phyloP scores from a whole-genome alignment of 768 basidiomycete species.

The Rhodosporidiobolus odoratus region DNA sequence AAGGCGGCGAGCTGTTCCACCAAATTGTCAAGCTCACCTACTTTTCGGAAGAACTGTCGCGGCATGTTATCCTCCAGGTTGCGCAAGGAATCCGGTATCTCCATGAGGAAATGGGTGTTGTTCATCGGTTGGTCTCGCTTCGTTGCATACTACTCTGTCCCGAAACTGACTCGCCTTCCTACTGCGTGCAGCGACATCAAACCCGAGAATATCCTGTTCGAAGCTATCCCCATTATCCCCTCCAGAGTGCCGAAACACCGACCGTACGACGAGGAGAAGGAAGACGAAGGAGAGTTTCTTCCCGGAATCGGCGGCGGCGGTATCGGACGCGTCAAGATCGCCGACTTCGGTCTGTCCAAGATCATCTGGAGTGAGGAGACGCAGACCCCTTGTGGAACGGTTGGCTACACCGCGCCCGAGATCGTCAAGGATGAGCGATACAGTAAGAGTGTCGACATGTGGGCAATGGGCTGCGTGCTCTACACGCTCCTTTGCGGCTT shows the following conservation, averaged over 20 bases:
- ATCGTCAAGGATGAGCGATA: constrained; percentile 99
- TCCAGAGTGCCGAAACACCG: constrained; percentile 68
- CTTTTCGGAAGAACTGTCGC: constrained; percentile 93
- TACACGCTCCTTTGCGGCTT: constrained; percentile 90
- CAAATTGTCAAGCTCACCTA: constrained; percentile 99
- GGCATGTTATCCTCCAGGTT: constrained; percentile 87
- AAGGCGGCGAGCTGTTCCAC: constrained; percentile 96
- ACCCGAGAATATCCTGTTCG: constrained; percentile 93
- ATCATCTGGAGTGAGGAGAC: constrained; percentile 99
- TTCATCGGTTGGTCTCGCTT: constrained; percentile 62
- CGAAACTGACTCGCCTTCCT: not conserved
- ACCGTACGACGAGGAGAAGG: constrained; percentile 96
- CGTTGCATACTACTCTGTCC: not conserved
- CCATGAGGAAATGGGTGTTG: constrained; percentile 95
- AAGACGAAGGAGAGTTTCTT: constrained; percentile 94
- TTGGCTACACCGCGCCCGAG: constrained; percentile 98
- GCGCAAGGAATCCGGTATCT: constrained; percentile 82
- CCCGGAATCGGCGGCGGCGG: constrained; percentile 91
- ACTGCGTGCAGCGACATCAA: constrained; percentile 77
- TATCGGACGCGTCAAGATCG: constrained; percentile 96
- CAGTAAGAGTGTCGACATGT: constrained; percentile 97
- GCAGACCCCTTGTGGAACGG: constrained; percentile 99
- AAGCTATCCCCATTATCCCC: constrained; percentile 82
- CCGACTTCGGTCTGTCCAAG: constrained; percentile 95
- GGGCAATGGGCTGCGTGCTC: constrained; percentile 98